Evolutionary conservation across 768 basidiomycete genomes (phyloP), one percentile per base, ranked within the genome.

Genomic region (Exsudoporus frostii): DNA sequence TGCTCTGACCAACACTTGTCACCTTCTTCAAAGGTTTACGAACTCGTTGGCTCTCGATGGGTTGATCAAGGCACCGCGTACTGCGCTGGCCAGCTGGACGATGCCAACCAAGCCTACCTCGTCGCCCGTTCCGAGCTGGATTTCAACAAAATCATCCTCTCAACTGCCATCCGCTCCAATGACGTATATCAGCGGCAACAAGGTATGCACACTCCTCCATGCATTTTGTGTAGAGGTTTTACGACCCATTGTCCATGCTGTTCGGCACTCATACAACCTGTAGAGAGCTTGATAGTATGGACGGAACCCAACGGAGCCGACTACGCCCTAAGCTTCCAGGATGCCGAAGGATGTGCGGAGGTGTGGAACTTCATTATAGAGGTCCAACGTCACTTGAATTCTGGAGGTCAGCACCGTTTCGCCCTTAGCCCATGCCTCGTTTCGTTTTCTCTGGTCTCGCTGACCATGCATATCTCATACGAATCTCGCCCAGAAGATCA

Each of bases 221-320:
- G 17, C 30, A 43, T 55, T 34, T 24, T 45, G 0, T 25, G 14
- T 39, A 25, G 24, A 33, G 22, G 34, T 56, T 43, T 38, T 36
- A 53, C 24, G 17, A 32, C 44, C 36, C 7, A 30, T 54, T 34
- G 37, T 64, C 48, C 55, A 29, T 48, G 9, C 48, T 38, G 39
- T 49, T 50, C 11, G 34, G 25, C 30, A 51, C 60, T 65, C 56
- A 56, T 55, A 27, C 50, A 37, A 51, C 60, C 51, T 46, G 29
- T 72, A 95, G 96, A 98, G 65, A 99, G 97, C 13, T 80, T 99
- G 44, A 98, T 99, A 61, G 96, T 98, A 19, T 99, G 97, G 97
- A 98, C 96, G 4, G 96, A 98, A 68, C 90, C 92, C 1, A 88
- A 91, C 57, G 91, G 92, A 27, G 84, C 89, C 34, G 97, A 99